Evolutionary conservation across 306 rosid species (phyloP).

Genomic region (Vigna trinervia): DNA sequence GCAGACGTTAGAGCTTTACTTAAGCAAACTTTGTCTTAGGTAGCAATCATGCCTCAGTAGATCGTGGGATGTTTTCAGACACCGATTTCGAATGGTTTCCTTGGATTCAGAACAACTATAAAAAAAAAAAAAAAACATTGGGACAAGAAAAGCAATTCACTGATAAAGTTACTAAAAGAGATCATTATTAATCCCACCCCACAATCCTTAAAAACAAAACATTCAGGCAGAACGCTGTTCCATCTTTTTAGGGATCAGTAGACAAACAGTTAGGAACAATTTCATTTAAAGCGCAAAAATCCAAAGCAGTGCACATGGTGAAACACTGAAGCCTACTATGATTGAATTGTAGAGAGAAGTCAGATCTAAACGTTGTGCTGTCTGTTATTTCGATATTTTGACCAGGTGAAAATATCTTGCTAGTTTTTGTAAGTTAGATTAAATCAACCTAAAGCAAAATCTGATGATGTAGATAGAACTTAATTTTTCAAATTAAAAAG

Average conservation of each 20-base stretch:
- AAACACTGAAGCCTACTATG: constrained; percentile 3
- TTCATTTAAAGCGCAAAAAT: constrained; percentile 22
- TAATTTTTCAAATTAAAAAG: constrained; percentile 14
- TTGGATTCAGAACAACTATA: constrained; percentile 40
- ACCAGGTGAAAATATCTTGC: neutral
- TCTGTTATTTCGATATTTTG: neutral
- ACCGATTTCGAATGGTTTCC: constrained; percentile 40
- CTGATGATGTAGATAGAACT: constrained; percentile 37
- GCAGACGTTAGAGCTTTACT: constrained; percentile 43
- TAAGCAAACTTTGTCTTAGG: constrained; percentile 50
- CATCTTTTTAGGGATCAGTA: neutral
- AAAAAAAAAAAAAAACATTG: neutral
- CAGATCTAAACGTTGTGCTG: constrained; percentile 8
- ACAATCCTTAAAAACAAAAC: constrained; percentile 32
- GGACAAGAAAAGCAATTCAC: constrained; percentile 11
- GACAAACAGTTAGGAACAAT: constrained; percentile 11
- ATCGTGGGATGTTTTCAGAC: constrained; percentile 50
- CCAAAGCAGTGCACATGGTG: constrained; percentile 15
- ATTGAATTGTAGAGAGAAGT: constrained; percentile 22
- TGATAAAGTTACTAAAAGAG: neutral
- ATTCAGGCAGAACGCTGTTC: constrained; percentile 14
- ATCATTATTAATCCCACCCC: constrained; percentile 11
- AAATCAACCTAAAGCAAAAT: constrained; percentile 12
- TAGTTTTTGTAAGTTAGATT: neutral
- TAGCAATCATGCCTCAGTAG: constrained; percentile 49